Conservation (phyloP, 2,329 filamentous ascomycete species). For the Dryadomyces quercivorus region DNA sequence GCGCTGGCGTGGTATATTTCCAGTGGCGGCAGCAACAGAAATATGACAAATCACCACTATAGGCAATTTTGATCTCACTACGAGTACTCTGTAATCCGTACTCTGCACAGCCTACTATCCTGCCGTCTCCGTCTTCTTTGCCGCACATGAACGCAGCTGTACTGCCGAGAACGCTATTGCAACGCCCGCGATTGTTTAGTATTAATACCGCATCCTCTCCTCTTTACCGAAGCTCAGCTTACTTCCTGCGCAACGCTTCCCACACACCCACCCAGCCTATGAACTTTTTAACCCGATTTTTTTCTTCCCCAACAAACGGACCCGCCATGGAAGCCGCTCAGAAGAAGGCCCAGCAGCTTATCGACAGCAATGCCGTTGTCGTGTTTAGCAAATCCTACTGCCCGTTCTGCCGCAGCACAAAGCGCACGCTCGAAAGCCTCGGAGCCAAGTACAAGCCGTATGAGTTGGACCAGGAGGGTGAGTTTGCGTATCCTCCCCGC, state of each 20-base stretch:
- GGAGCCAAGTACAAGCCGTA: conserved; percentile 63
- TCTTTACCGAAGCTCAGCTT: conserved; percentile 10
- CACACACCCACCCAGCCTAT: conserved; percentile 20
- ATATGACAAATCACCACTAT: no score
- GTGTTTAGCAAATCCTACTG: conserved; percentile 98
- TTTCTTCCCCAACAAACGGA: conserved; percentile 41
- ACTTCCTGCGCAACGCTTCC: background rate
- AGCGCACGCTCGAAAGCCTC: conserved; percentile 56
- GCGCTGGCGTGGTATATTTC: no score
- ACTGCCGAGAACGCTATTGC: background rate
- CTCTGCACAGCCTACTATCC: no score
- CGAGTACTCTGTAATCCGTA: no score
- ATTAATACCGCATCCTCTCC: conserved; percentile 7
- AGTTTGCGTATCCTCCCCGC: conserved; percentile 21
- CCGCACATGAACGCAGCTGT: background rate
- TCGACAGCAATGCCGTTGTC: conserved; percentile 79
- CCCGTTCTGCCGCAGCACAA: conserved; percentile 77
- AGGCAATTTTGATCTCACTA: no score
- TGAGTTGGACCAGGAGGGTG: conserved; percentile 79
- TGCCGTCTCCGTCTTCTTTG: background rate
- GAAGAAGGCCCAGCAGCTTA: conserved; percentile 72
- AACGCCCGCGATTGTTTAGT: background rate
- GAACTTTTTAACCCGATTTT: conserved; percentile 63
- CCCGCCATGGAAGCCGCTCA: conserved; percentile 72
- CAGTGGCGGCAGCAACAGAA: no score